Conservation (phyloP, 352 stramenopile species). For the Aphanomyces astaci region DNA sequence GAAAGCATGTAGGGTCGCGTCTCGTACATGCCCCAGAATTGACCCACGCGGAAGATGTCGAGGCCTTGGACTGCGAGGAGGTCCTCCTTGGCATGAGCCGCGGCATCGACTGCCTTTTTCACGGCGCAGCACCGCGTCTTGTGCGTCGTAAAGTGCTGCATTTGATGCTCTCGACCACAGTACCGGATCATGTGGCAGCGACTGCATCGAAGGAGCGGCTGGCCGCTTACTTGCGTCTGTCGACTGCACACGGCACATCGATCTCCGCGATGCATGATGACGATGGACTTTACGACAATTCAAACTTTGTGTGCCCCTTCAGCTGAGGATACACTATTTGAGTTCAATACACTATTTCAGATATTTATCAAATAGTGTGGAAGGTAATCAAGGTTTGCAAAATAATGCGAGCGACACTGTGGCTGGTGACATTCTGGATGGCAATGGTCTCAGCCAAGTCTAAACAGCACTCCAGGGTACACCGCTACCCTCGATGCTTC, state of each 20-base stretch:
- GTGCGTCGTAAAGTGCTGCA: not conserved
- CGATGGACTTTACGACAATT: no score
- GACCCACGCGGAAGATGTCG: not conserved
- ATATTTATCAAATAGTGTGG: not conserved
- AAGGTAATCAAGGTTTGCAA: not conserved
- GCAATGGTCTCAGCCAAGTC: not conserved
- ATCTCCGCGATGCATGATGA: not conserved
- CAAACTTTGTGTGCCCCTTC: not conserved
- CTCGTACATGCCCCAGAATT: slow-evolving; percentile 6
- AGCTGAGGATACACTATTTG: not conserved
- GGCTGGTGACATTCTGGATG: not conserved
- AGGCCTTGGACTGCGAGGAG: not conserved
- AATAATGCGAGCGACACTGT: not conserved
- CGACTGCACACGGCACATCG: not conserved
- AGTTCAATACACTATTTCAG: not conserved
- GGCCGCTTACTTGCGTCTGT: not conserved
- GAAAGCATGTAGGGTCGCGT: slow-evolving; percentile 5
- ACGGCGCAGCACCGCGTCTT: not conserved
- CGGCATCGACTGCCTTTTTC: not conserved
- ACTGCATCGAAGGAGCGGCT: slow-evolving; percentile 3
- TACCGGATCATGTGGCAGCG: slow-evolving; percentile 3
- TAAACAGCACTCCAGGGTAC: slow-evolving; percentile 10
- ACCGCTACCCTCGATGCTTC: not conserved
- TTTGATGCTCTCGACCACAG: slow-evolving; percentile 6
- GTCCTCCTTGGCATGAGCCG: not conserved